phyloP scores from a whole-genome alignment of 176 grass and related monocot species.

The Oryza longistaminata region DNA sequence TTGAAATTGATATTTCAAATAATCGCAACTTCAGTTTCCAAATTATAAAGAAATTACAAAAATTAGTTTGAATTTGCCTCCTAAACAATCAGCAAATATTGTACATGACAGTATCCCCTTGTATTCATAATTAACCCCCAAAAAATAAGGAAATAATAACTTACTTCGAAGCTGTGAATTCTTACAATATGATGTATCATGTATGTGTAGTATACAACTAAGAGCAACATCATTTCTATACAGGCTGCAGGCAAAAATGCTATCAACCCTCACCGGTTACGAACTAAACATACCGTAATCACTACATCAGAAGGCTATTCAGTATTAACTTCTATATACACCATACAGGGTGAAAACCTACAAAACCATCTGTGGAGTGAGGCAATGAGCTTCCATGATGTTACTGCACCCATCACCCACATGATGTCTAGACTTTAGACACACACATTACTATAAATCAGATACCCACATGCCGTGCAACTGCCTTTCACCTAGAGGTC shows the following conservation, averaged over 20 bases:
- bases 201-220: neutral
- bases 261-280: neutral
- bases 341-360: slow-evolving; percentile 1
- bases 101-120: slow-evolving; percentile 11
- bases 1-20: neutral
- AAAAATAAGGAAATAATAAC: neutral
- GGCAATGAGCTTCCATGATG: neutral
- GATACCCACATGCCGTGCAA: slow-evolving; percentile 12
- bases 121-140: neutral
- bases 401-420: slow-evolving; percentile 16
- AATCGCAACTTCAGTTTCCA: neutral
- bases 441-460: slow-evolving; percentile 1
- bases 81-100: neutral
- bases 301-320: slow-evolving; percentile 11
- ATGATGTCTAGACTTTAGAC: slow-evolving; percentile 29
- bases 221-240: slow-evolving; percentile 29
- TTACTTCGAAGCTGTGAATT: neutral
- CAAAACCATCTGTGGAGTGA: slow-evolving; percentile 1
- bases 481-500: slow-evolving; percentile 3
- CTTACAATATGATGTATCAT: slow-evolving; percentile 37
- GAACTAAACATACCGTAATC: slow-evolving; percentile 25
- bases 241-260: slow-evolving; percentile 21
- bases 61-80: neutral
- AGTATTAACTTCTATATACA: slow-evolving; percentile 42
- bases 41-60: neutral